Conservation (phyloP, 305 asterid species). For the Ilex paraguariensis region DNA sequence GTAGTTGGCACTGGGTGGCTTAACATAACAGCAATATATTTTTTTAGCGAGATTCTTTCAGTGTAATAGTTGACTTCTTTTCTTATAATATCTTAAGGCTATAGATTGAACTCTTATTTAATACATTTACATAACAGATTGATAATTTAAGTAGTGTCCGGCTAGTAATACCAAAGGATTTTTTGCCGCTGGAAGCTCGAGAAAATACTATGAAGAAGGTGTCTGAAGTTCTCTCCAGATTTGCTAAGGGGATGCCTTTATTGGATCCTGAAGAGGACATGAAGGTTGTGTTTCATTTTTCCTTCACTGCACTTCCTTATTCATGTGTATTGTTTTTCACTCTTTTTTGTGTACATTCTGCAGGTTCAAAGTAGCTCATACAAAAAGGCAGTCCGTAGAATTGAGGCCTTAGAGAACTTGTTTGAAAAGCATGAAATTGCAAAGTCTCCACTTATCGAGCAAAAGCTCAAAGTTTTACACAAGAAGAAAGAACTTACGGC, state of each 20-base stretch:
- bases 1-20: too few species aligned
- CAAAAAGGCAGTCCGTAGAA: conserved; percentile 73
- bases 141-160: conserved; percentile 72
- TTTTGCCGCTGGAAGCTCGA: conserved; percentile 76
- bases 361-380: conserved; percentile 88
- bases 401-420: conserved; percentile 88
- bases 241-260: conserved; percentile 72
- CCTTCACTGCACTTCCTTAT: conserved; percentile 5
- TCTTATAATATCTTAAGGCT: conserved; percentile 3
- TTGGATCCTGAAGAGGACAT: conserved; percentile 95
- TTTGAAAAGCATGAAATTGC: conserved; percentile 82
- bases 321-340: neutral
- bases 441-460: conserved; percentile 78
- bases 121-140: conserved; percentile 38
- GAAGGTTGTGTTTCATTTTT: conserved; percentile 48
- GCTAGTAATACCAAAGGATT: conserved; percentile 77
- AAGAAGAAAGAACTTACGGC: conserved; percentile 73
- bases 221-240: conserved; percentile 71
- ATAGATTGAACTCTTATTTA: neutral
- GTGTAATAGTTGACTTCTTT: neutral
- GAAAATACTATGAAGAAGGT: conserved; percentile 88
- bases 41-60: too few species aligned
- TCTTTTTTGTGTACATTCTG: neutral
- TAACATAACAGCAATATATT: too few species aligned
- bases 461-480: conserved; percentile 80